phyloP scores from a whole-genome alignment of 2,329 filamentous ascomycete species.

The Acrodontium crateriforme region DNA sequence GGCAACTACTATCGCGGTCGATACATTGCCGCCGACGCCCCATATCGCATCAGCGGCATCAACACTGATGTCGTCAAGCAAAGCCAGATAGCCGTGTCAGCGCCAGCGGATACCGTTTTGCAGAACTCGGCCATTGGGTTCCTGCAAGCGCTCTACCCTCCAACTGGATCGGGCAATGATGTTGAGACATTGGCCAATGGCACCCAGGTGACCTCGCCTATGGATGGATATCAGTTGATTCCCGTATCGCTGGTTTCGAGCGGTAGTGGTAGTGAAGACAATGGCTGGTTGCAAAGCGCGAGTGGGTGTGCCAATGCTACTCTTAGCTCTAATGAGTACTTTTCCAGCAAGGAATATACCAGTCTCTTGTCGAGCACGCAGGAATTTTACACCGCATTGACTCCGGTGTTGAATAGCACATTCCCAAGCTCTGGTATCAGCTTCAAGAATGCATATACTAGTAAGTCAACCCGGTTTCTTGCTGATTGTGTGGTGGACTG shows the following conservation, averaged over 20 bases:
- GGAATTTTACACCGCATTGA: conserved; percentile 39
- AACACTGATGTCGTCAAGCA: conserved; percentile 51
- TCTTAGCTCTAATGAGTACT: conserved; percentile 46
- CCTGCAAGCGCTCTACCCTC: conserved; percentile 76
- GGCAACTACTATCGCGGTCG: conserved; percentile 63
- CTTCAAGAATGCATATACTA: conserved; percentile 53
- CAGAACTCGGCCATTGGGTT: conserved; percentile 70
- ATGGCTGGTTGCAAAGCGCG: conserved; percentile 44
- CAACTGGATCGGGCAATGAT: conserved; percentile 41
- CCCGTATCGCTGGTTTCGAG: conserved; percentile 50
- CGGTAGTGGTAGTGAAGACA: conserved; percentile 46
- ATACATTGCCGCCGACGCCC: conserved; percentile 52
- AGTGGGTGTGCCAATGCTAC: conserved; percentile 42
- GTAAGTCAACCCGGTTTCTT: conserved; percentile 33
- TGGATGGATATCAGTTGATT: conserved; percentile 74
- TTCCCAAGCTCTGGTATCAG: conserved; percentile 35
- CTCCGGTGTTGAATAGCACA: conserved; percentile 39
- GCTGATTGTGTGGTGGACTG: too few species aligned
- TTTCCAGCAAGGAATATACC: conserved; percentile 37
- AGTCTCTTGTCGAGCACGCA: conserved; percentile 34
- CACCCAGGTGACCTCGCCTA: conserved; percentile 48
- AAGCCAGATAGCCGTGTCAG: conserved; percentile 56
- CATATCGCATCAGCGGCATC: conserved; percentile 50
- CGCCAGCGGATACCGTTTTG: conserved; percentile 58
- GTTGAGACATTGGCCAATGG: conserved; percentile 58